phyloP scores from a whole-genome alignment of 352 stramenopile genomes.

The Thraustochytrium striatum region DNA sequence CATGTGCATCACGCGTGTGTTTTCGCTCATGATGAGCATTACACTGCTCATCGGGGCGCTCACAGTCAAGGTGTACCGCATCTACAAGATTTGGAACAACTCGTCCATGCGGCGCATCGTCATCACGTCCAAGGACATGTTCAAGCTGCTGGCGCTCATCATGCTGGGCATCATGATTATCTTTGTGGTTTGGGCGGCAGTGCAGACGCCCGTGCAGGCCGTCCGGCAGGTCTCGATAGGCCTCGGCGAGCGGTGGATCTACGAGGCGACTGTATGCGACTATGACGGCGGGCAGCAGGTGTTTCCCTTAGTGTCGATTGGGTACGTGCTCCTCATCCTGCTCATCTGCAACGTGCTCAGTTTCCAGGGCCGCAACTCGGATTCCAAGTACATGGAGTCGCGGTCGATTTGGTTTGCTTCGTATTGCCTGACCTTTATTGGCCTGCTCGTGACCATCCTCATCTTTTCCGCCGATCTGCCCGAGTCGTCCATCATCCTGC shows the following conservation, averaged over 20 bases:
- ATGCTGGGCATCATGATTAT: constrained; percentile 6
- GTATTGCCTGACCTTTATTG: not conserved
- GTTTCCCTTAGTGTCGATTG: not conserved
- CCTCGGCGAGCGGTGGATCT: not conserved
- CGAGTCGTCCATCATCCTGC: constrained; percentile 5
- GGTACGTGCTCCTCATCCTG: constrained; percentile 36
- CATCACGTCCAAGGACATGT: constrained; percentile 3
- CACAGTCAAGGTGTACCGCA: constrained; percentile 46
- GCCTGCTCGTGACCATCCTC: not conserved
- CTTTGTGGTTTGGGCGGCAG: not conserved
- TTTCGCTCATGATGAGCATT: constrained; percentile 1
- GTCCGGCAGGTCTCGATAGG: not conserved
- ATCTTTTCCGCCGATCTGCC: not conserved
- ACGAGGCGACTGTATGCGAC: not conserved
- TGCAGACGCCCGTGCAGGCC: not conserved
- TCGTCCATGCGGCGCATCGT: constrained; percentile 27
- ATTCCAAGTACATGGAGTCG: constrained; percentile 37
- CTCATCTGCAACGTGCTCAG: not conserved
- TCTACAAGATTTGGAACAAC: constrained; percentile 43
- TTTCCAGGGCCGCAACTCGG: constrained; percentile 15
- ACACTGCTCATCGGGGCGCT: constrained; percentile 26
- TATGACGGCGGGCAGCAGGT: not conserved
- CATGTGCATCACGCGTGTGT: constrained; percentile 1
- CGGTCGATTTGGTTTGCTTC: constrained; percentile 25
- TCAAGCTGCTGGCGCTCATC: constrained; percentile 11